Conservation (phyloP, 164 flowering plant genomes). For the Dillenia suffruticosa region DNA sequence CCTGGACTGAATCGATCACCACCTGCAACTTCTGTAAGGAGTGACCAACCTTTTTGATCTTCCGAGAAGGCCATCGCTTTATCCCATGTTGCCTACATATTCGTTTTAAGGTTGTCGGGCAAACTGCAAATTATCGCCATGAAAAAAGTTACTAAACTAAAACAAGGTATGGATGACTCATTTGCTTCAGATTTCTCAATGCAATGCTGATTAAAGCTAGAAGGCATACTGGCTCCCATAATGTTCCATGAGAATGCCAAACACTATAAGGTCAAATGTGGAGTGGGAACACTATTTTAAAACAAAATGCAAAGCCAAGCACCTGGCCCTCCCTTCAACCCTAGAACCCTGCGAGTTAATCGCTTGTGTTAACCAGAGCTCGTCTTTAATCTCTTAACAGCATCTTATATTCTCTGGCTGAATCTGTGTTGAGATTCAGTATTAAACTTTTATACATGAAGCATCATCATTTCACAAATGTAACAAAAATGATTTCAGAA, state of each 20-base stretch:
- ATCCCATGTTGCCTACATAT: slow-evolving; percentile 92
- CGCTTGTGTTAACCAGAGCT: no score
- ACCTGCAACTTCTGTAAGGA: slow-evolving; percentile 70
- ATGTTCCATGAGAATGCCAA: no score
- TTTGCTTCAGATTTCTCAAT: not conserved
- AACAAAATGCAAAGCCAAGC: no score
- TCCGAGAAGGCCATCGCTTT: slow-evolving; percentile 84
- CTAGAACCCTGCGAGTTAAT: no score
- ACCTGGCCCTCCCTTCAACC: no score
- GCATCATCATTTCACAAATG: not conserved
- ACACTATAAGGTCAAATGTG: no score
- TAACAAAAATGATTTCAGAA: not conserved
- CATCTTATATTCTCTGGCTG: no score
- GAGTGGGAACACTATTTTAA: no score
- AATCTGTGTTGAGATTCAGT: no score
- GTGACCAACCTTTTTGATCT: slow-evolving; percentile 87
- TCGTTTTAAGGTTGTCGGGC: slow-evolving; percentile 88
- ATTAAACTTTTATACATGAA: not conserved
- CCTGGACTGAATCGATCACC: slow-evolving; percentile 81
- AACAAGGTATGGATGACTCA: not conserved
- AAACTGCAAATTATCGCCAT: slow-evolving; percentile 44
- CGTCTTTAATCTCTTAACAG: no score
- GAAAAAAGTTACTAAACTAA: not conserved
- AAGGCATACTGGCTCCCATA: no score
- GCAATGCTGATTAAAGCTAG: no score